phyloP scores from a whole-genome alignment of 2,329 filamentous ascomycete genomes.

The Cadophora sp. region DNA sequence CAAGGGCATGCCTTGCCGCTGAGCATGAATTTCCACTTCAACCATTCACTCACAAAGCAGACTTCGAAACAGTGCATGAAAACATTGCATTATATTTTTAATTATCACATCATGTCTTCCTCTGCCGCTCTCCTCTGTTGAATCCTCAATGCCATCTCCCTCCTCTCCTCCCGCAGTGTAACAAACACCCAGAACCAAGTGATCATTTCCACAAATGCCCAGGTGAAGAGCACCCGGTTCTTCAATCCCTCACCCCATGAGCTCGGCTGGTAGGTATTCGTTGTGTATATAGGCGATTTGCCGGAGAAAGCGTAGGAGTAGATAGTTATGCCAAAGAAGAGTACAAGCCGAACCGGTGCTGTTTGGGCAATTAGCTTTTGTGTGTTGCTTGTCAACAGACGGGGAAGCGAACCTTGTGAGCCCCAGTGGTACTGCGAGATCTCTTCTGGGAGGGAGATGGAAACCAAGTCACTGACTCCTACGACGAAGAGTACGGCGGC shows the following conservation, averaged over 20 bases:
- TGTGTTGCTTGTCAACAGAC: slow-evolving; percentile 51
- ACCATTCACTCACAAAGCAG: background rate
- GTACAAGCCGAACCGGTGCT: slow-evolving; percentile 68
- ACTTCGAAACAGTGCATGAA: background rate
- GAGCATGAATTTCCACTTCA: background rate
- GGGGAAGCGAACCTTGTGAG: slow-evolving; percentile 64
- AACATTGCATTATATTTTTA: background rate
- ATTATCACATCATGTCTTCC: slow-evolving; percentile 42
- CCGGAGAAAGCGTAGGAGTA: slow-evolving; percentile 70
- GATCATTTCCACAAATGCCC: slow-evolving; percentile 82
- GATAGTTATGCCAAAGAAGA: slow-evolving; percentile 65
- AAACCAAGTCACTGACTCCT: slow-evolving; percentile 68
- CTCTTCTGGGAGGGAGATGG: slow-evolving; percentile 73
- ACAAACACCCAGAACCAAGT: slow-evolving; percentile 88
- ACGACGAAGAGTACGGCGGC: slow-evolving; percentile 68
- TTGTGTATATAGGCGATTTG: slow-evolving; percentile 56
- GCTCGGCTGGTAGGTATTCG: slow-evolving; percentile 49
- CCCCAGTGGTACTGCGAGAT: slow-evolving; percentile 68
- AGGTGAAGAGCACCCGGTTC: slow-evolving; percentile 85
- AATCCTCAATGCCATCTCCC: slow-evolving; percentile 44
- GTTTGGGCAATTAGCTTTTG: slow-evolving; percentile 39
- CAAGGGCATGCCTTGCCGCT: background rate
- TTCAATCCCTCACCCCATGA: slow-evolving; percentile 72
- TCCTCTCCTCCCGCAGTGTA: slow-evolving; percentile 70
- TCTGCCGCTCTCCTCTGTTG: slow-evolving; percentile 45